Conservation (phyloP, 2,329 filamentous ascomycete species). For the Aphanoascus verrucosus region DNA sequence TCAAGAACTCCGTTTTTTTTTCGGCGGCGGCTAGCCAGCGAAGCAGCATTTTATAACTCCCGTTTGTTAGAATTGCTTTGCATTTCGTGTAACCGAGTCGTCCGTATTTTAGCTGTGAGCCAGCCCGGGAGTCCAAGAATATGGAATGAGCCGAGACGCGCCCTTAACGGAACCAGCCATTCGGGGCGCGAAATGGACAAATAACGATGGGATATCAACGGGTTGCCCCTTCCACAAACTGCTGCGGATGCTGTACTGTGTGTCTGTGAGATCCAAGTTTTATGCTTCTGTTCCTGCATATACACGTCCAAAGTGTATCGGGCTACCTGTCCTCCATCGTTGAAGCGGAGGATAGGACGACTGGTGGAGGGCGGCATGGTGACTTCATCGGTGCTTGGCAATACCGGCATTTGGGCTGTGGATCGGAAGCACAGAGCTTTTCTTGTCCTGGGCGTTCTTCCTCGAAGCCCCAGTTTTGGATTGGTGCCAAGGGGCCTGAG, state of each 20-base stretch:
- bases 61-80: no score
- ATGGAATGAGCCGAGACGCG: no score
- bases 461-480: neutral
- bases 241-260: neutral
- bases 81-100: no score
- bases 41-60: no score
- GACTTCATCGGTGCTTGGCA: constrained; percentile 5
- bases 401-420: neutral
- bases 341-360: neutral
- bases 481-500: neutral
- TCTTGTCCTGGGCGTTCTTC: neutral
- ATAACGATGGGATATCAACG: no score
- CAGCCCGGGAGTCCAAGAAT: no score
- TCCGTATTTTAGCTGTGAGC: no score
- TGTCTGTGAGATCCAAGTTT: neutral
- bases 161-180: neutral
- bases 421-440: constrained; percentile 1
- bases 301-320: neutral
- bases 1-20: no score
- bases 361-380: neutral
- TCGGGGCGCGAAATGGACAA: neutral
- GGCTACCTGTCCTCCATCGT: neutral
- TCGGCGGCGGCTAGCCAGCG: no score
- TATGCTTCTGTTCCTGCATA: constrained; percentile 11
- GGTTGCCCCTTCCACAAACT: neutral